Evolutionary conservation across 495 filamentous ascomycete genomes (phyloP).

Genomic region (Lasiosphaeria ovina): DNA sequence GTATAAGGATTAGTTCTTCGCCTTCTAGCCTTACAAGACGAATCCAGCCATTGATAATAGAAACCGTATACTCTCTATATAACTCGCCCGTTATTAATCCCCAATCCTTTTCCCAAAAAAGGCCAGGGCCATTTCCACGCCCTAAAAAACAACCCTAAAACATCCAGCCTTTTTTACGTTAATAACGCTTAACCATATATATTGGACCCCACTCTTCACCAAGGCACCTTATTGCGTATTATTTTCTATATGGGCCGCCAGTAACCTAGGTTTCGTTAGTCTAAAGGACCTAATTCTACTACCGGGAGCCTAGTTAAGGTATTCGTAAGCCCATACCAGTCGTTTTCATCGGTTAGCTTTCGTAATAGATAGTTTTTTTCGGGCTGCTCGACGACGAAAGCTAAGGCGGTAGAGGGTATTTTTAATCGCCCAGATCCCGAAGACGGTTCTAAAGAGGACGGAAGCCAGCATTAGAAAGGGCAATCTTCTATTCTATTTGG

Average conservation of each 20-base stretch:
- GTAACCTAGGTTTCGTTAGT: constrained; percentile 34
- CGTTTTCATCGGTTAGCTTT: constrained; percentile 5
- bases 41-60: constrained; percentile 24
- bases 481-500: constrained; percentile 9
- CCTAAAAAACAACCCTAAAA: constrained; percentile 30
- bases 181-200: constrained; percentile 17
- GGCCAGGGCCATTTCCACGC: constrained; percentile 23
- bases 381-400: constrained; percentile 14
- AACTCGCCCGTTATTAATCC: constrained; percentile 22
- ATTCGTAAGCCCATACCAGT: constrained; percentile 20
- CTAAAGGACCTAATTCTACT: constrained; percentile 32
- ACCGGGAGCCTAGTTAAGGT: constrained; percentile 21
- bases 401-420: constrained; percentile 15
- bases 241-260: constrained; percentile 11
- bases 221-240: constrained; percentile 16
- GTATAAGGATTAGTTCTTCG: constrained; percentile 18
- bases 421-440: constrained; percentile 14
- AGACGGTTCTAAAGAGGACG: constrained; percentile 8
- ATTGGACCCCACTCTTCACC: constrained; percentile 21
- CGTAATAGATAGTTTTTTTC: constrained; percentile 16
- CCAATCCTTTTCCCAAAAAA: constrained; percentile 39
- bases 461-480: constrained; percentile 11
- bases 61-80: constrained; percentile 25
- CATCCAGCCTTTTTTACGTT: constrained; percentile 28
- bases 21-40: neutral